Evolutionary conservation across 2,329 filamentous ascomycete species (phyloP), one percentile per base, ranked within the genome.

Genomic region (Apiospora hydei): DNA sequence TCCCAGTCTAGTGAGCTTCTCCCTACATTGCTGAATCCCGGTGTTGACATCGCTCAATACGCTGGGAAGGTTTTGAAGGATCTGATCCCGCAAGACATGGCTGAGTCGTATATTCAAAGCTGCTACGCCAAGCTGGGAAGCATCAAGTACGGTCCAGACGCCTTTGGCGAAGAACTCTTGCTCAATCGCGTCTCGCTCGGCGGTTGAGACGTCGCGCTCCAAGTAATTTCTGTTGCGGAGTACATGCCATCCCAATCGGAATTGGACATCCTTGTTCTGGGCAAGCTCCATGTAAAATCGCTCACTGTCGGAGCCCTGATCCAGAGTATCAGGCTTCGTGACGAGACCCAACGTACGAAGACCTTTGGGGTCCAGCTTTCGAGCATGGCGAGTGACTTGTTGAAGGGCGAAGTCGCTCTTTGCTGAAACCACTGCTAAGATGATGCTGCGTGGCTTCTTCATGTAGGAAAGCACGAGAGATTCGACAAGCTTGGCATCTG

Each of bases 331-430:
- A 3, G 84, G 84, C 73, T 87, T 87, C 0, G 85, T 88, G 72
- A 88, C 84, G 70, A 88, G 70, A 6, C 85, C 85, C 0, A 88
- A 75, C 7, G 85, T 88, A 14, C 85, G 82, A 2, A 73, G 57
- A 6, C 84, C 83, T 4, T 82, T 73, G 11, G 78, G 74, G 64
- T 76, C 70, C 2, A 72, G 38, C 3, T 26, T 44, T 3, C 86
- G 83, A 21, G 87, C 82, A 67, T 84, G 75, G 10, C 85, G 81
- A 0, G 88, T 81, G 5, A 93, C 85, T 18, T 84, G 81, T 75
- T 93, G 90, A 26, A 89, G 85, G 14, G 87, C 86, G 75, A 85
- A 86, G 64, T 92, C 87, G 46, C 83, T 85, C 51, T 86, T 86
- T 0, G 88, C 88, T 0, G 85, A 87, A 0, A 91, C 83, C 0